Conservation (phyloP, 2,329 filamentous ascomycete genomes). For the Alternaria triticina region DNA sequence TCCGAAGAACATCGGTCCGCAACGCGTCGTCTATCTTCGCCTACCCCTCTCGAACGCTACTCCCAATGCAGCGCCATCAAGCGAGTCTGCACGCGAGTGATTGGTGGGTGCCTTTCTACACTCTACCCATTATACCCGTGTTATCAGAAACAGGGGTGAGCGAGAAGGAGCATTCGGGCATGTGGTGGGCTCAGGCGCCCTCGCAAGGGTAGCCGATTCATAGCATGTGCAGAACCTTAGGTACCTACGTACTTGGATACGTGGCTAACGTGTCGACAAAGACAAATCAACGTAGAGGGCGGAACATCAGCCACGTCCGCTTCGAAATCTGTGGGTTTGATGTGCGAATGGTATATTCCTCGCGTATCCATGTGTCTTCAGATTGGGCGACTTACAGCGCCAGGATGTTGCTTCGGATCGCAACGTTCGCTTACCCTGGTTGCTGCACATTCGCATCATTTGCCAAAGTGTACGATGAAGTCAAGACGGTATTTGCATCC, state of each 20-base stretch:
- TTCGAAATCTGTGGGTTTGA: not conserved
- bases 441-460: not conserved
- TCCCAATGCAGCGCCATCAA: not conserved
- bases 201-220: constrained; percentile 15
- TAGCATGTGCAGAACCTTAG: not conserved
- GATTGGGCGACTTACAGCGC: not conserved
- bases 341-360: not conserved
- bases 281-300: not conserved
- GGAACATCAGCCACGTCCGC: not conserved
- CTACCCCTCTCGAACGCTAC: not conserved
- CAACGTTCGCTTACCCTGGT: constrained; percentile 10
- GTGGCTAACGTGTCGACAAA: not conserved
- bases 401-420: not conserved
- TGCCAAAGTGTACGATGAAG: not conserved
- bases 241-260: not conserved
- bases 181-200: not conserved
- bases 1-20: not conserved
- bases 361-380: not conserved
- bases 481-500: not conserved
- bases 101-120: not conserved
- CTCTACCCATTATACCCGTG: not conserved
- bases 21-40: not conserved
- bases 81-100: not conserved
- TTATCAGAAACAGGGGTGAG: constrained; percentile 20
- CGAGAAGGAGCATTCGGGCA: constrained; percentile 12